Base-by-base conservation (phyloP, 306 rosid genomes). In the Senna tora region DNA sequence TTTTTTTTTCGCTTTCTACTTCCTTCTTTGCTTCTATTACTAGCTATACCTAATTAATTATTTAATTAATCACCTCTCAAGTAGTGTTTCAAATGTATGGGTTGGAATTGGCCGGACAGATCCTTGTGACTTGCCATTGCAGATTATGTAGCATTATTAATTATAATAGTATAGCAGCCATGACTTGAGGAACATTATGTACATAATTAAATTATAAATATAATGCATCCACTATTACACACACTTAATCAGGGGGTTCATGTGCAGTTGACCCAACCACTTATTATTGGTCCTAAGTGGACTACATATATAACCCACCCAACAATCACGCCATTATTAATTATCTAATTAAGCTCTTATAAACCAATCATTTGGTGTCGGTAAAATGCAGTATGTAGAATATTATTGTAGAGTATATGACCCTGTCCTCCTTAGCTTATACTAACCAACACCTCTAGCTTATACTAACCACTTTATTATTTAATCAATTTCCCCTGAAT, bases 251-350 rank as follows among this genome's bases (percentile, higher is more conserved):
- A 77, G 69, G 78, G 65, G 74, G 76, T 46, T 77, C 88, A 84
- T 88, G 90, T 81, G 87, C 73, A 61, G 82, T 85, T 83, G 82
- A 85, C 88, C 87, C 77, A 81, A 84, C 77, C 74, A 83, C 80
- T 72, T 45, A 71, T 58, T 72, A 71, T 62, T 71, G 22, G 55
- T 53, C 81, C 67, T 49, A 46, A 45, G 59, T 74, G 77, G 71
- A 83, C 82, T 76, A 38, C 34, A 56, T 76, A 38, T 41, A 56
- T 39, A 61, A 71, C 80, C 78, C n/a, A n/a, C n/a, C n/a, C 88
- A 69, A 77, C 72, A 79, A 81, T 85, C 77, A 83, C 84, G 86
- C 79, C 59, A 43, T 77, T 53, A 21, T 32, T 19, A 50, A 49
- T 15, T 20, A 36, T 36, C 39, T 4, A 0, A 43, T 67, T 21